Evolutionary conservation across 2,329 filamentous ascomycete species (phyloP), one percentile per base, ranked within the genome.

Genomic region (Myriosclerotinia duriaeana): DNA sequence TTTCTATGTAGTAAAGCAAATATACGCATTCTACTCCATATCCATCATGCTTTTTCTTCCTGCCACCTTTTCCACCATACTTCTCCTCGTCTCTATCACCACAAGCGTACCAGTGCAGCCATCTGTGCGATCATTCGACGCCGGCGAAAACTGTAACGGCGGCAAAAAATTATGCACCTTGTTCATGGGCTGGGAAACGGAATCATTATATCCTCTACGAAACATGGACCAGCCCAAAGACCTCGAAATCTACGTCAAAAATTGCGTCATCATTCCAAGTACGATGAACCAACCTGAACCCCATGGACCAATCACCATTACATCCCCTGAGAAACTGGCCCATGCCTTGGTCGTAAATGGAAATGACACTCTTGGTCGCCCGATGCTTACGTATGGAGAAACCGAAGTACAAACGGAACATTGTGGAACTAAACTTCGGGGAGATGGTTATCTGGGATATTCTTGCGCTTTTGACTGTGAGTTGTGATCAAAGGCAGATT

Each of bases 401-500:
- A 14, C 38, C 38, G 12, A 40, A 40, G 12, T 11, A 26, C 2
- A 48, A 48, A 11, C 11, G n/a, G 11, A 2, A n/a, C 6, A 11
- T 48, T 20, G 44, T 20, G 8, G 44, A n/a, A 15, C 9, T 34
- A 4, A 22, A 11, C 9, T 14, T 11, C 9, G 46, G 14, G 46
- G 3, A 50, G 9, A 12, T 9, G 17, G 1, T 3, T 0, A 36
- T 4, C 5, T 12, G 26, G 20, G 42, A 36, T 22, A 14, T 46
- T 0, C 20, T 36, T 60, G 30, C 17, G 5, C 2, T 17, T 36
- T 60, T 22, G 12, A 9, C 20, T 60, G 2, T 15, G 17, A n/a
- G 8, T 7, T n/a, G 1, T 34, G n/a, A 42, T 1, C 36, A 4
- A 5, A 9, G 12, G 0, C 5, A 11, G 1, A 4, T 15, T 17